Percentiles rank a stretch among this genome's conserved stretches.
These are phyloP conservation scores for Candida frijolesensis DNA, from an alignment of 1,139 yeast genomes.

Conservation along the genomic window DNA sequence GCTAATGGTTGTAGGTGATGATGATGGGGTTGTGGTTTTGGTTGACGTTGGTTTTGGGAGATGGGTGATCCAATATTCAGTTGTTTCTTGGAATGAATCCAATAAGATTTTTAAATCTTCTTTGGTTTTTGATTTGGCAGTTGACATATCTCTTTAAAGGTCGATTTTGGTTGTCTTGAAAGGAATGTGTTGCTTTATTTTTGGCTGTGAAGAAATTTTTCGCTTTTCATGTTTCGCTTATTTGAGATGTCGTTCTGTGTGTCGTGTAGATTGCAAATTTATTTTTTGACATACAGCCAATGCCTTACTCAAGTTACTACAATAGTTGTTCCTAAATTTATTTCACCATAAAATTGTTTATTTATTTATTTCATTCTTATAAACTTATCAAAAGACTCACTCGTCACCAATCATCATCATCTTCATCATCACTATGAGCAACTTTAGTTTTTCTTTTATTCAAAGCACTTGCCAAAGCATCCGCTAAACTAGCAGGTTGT, in stretches of 20 bases:
- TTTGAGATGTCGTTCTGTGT: too few relatives aligned
- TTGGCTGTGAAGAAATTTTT: not conserved
- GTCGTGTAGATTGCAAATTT: too few relatives aligned
- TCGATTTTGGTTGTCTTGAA: not conserved
- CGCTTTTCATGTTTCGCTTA: not conserved
- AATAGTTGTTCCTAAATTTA: too few relatives aligned
- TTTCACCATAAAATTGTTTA: not conserved
- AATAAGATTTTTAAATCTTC: constrained; percentile 30
- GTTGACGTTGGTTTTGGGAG: not conserved
- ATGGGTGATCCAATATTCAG: constrained; percentile 31
- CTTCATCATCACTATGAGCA: constrained; percentile 82
- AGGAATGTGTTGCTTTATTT: not conserved
- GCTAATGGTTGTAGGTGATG: not conserved
- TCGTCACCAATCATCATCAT: constrained; percentile 48
- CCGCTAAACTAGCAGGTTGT: constrained; percentile 68
- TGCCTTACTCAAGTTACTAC: too few relatives aligned
- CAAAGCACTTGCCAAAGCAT: constrained; percentile 86
- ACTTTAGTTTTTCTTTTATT: constrained; percentile 82
- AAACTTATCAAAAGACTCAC: not conserved
- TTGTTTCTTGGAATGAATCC: constrained; percentile 38
- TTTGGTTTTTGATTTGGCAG: constrained; percentile 14
- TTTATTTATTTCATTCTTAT: not conserved
- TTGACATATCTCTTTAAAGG: not conserved
- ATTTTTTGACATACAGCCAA: too few relatives aligned
- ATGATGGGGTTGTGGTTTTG: constrained; percentile 22